Conservation (phyloP, 768 basidiomycete species). For the Suillus weaverae region DNA sequence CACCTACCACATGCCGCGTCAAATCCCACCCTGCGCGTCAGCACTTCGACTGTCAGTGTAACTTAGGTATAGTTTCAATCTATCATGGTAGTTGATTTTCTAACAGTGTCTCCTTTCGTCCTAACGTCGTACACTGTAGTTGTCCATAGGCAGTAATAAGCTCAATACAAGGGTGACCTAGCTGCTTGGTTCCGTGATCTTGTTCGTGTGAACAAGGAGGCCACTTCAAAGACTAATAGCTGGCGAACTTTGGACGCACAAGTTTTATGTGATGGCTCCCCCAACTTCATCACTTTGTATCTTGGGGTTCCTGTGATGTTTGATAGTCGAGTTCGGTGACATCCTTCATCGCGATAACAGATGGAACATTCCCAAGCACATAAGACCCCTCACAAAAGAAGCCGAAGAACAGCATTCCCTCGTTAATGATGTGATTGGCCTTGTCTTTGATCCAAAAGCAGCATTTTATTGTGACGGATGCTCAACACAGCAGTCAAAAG, state of each 20-base stretch:
- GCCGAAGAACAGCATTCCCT: neutral
- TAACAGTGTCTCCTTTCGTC: too few species aligned
- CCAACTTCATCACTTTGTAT: neutral
- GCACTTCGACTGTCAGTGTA: too few species aligned
- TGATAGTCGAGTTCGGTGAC: neutral
- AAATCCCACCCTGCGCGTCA: too few species aligned
- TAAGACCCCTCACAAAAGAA: neutral
- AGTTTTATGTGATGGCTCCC: neutral
- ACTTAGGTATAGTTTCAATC: too few species aligned
- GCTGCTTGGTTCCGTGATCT: neutral
- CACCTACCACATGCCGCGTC: too few species aligned
- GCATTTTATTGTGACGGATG: too few species aligned
- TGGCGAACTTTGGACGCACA: neutral
- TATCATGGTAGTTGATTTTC: too few species aligned
- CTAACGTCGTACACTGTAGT: too few species aligned
- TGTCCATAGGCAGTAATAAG: too few species aligned
- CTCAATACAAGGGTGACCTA: neutral
- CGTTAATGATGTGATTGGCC: too few species aligned
- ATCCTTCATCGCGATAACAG: constrained; percentile 11
- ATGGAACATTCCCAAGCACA: neutral
- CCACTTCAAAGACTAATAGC: neutral
- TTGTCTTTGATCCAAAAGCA: too few species aligned
- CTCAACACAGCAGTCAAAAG: too few species aligned
- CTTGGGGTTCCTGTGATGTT: neutral
- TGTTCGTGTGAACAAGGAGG: neutral